These are phyloP conservation scores for Penicillium sp. DNA, from an alignment of 2,329 filamentous ascomycete species.

Conservation along the genomic window DNA sequence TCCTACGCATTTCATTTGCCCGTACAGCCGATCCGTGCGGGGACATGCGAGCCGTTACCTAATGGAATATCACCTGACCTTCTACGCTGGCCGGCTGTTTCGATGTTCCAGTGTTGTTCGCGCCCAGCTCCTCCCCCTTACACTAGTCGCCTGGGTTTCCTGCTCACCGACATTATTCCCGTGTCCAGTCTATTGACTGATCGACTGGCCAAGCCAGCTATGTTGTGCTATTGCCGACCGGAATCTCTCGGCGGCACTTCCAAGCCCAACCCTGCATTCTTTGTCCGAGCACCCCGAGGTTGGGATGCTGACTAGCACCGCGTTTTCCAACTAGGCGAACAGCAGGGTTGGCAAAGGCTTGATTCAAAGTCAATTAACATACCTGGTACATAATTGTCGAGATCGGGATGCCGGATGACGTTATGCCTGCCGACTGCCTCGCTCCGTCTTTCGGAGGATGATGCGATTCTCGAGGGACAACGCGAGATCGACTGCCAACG, in stretches of 20 bases:
- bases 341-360: constrained; percentile 21
- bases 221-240: background rate
- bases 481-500: background rate
- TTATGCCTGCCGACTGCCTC: background rate
- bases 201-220: constrained; percentile 2
- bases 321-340: background rate
- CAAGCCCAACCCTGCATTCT: constrained; percentile 8
- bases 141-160: background rate
- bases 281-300: background rate
- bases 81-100: background rate
- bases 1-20: constrained; percentile 10
- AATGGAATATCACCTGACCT: constrained; percentile 24
- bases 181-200: background rate
- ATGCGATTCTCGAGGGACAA: background rate
- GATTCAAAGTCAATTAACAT: background rate
- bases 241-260: background rate
- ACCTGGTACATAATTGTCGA: background rate
- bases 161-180: constrained; percentile 10
- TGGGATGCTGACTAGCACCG: constrained; percentile 1
- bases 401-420: constrained; percentile 9
- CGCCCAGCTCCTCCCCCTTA: background rate
- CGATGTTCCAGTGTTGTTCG: background rate
- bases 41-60: constrained; percentile 20
- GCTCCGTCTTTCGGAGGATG: background rate
- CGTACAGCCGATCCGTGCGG: constrained; percentile 22